Evolutionary conservation across 345 rosid species (phyloP), one percentile per base, ranked within the genome.

Genomic region (Anacardium occidentale): DNA sequence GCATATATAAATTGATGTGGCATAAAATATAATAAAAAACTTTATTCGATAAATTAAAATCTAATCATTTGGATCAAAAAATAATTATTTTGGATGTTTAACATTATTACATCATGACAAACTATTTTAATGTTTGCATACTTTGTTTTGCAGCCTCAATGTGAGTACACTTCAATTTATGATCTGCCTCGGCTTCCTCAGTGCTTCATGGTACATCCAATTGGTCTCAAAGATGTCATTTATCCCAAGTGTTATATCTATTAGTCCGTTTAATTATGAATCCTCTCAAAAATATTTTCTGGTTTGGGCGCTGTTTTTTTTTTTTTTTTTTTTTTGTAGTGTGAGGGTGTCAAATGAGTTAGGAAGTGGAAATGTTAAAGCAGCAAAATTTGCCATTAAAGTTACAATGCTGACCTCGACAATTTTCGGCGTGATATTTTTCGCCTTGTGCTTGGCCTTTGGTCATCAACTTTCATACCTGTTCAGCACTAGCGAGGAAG

Each of bases 301-400:
- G 37, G 37, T 34, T 37, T 6, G 8, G 20, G 2, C 1, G n/a
- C 58, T 20, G 22, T 8, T 7, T 20, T 20, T n/a, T 17, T 17
- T n/a, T n/a, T 47, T 26, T 66, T 1, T 7, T 62, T 55, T 24
- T n/a, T n/a, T n/a, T 17, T 17, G 24, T 72, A 86, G 94, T 18
- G 92, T 91, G 1, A 80, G 87, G n/a, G 88, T 88, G 5, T 80
- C 91, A 4, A 91, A 91, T 71, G 94, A 91, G 72, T 64, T 91
- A 17, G 94, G 97, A 22, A 72, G 77, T 64, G 91, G 92, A 65
- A 76, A 87, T 66, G 86, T 85, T 0, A 64, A 78, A 2, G 87
- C 90, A 0, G 81, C 84, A n/a, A 84, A 66, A 42, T 84, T 89
- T 76, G 71, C 97, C 0, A 84, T 86, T 26, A 85, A 86, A 77